These are phyloP conservation scores for Neostapfia colusana DNA, from an alignment of 176 grass and related monocot genomes.

Conservation along the genomic window DNA sequence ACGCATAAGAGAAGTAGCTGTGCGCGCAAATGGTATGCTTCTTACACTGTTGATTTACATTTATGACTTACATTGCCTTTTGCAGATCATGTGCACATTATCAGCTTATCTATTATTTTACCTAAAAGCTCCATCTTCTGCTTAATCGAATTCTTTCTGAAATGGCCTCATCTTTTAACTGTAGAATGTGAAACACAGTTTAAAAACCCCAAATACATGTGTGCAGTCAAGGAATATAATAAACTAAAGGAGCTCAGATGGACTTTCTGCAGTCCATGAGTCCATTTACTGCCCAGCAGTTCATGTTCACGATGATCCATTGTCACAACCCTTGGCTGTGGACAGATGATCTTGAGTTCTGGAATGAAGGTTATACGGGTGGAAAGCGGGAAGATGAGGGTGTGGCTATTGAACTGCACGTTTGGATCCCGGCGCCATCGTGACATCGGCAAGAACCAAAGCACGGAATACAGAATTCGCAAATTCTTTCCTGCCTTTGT, in stretches of 20 bases:
- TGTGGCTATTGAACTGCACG: too few relatives aligned
- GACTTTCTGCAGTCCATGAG: neutral
- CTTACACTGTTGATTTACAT: conserved; percentile 22
- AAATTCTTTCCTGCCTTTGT: too few relatives aligned
- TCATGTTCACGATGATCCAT: conserved; percentile 6
- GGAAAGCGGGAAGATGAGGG: too few relatives aligned
- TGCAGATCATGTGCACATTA: neutral
- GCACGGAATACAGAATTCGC: too few relatives aligned
- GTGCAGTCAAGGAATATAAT: neutral
- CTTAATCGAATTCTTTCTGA: neutral
- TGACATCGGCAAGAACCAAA: too few relatives aligned
- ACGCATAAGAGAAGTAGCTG: conserved; percentile 92
- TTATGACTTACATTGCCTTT: neutral
- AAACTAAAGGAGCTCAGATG: neutral
- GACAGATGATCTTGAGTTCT: too few relatives aligned
- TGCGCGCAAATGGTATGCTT: conserved; percentile 67
- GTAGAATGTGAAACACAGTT: neutral
- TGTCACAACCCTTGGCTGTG: too few relatives aligned
- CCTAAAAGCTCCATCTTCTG: neutral
- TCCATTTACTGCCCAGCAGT: neutral
- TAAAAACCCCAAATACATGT: neutral
- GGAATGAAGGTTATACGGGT: too few relatives aligned
- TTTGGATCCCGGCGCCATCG: too few relatives aligned
- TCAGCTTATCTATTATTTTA: conserved; percentile 16
- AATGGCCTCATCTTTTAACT: neutral